Evolutionary conservation across 2,329 filamentous ascomycete species (phyloP), one percentile per base, ranked within the genome.

Genomic region (Xylaria hypoxylon): DNA sequence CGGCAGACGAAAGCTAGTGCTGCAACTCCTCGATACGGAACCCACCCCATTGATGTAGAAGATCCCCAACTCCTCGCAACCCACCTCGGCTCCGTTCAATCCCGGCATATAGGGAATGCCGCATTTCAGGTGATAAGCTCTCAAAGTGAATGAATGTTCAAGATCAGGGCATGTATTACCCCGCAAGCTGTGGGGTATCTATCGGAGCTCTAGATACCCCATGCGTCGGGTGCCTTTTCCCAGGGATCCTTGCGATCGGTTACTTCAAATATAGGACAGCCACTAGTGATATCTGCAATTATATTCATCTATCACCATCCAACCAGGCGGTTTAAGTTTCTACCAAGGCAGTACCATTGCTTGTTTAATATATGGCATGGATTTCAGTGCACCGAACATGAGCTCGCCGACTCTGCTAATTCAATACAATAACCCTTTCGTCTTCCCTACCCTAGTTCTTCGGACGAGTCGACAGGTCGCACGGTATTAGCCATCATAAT

Each of bases 1-100:
- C 67, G 63, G 55, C 60, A 38, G 53, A 26, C 48, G 66, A 59
- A 65, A 51, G 59, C 45, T 44, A 63, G 26, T 24, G 24, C 53
- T 53, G 55, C 11, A 53, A 63, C 19, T 7, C 50, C 26, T 15
- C 45, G 45, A 57, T 42, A 19, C 28, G 26, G 17, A 58, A 50
- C 17, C 51, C 63, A 24, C 56, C 38, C 15, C 63, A 63, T 68
- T 31, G 38, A 31, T 38, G 4, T 24, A 31, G 3, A 33, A 51
- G 40, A 33, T 45, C 28, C 33, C 31, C 31, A 33, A 40, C 42
- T 53, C 24, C 19, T 48, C 26, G 7, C 5, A 45, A 35, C 26
- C 58, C 40, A 28, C 15, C 33, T 42, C 15, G 15, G 26, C 24
- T 35, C 47, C 51, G 51, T 57, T 45, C 45, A 28, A 57, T 56